Evolutionary conservation across 2,329 filamentous ascomycete genomes (phyloP).

Genomic region (Thielaviopsis punctulata): DNA sequence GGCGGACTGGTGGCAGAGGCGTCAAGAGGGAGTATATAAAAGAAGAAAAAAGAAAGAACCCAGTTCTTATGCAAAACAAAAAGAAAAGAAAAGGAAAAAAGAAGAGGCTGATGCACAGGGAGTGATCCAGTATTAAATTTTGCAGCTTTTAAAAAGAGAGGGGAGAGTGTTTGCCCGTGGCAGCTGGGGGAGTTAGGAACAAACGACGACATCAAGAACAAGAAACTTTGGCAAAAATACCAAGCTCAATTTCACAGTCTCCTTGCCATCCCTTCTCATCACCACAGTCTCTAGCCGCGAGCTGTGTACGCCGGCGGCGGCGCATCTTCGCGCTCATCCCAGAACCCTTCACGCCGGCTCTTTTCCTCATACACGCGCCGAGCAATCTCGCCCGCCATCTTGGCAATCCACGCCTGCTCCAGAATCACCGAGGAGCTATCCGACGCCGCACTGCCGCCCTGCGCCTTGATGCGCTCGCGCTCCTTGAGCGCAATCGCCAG

Average conservation of each 20-base stretch:
- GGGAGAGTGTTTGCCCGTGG: too few species aligned
- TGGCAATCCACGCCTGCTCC: constrained; percentile 74
- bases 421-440: constrained; percentile 44
- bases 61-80: background rate
- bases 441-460: constrained; percentile 16
- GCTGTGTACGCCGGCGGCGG: constrained; percentile 47
- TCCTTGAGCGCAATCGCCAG: constrained; percentile 8
- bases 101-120: background rate
- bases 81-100: background rate
- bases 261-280: background rate
- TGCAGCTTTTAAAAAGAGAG: background rate
- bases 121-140: background rate
- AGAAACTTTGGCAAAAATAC: background rate
- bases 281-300: background rate
- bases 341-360: constrained; percentile 32
- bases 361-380: constrained; percentile 80
- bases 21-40: background rate
- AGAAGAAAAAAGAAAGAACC: constrained; percentile 7
- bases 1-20: background rate
- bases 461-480: constrained; percentile 15
- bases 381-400: constrained; percentile 88
- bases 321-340: constrained; percentile 37
- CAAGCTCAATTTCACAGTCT: constrained; percentile 9
- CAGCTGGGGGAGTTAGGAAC: background rate
- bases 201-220: background rate